Conservation (phyloP, 2,329 filamentous ascomycete genomes). For the Escovopsis weberi region DNA sequence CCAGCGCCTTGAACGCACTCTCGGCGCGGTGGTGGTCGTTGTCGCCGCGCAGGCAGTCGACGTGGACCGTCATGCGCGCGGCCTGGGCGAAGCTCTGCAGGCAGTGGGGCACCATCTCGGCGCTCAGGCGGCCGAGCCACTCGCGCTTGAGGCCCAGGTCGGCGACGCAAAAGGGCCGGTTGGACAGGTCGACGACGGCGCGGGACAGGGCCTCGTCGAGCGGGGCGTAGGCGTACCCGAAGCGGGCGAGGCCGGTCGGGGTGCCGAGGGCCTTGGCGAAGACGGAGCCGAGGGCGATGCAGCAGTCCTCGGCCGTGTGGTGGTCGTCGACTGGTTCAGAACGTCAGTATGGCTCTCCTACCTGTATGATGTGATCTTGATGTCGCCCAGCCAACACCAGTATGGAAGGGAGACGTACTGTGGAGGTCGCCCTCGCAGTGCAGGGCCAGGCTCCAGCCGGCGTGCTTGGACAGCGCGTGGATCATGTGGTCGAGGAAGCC, state of each 20-base stretch:
- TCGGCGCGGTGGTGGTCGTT: conserved; percentile 96
- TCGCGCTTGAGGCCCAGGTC: conserved; percentile 77
- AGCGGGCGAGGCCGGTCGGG: conserved; percentile 71
- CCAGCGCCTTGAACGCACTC: conserved; percentile 93
- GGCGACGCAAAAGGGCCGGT: conserved; percentile 73
- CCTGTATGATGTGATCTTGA: neutral
- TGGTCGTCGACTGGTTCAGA: conserved; percentile 72
- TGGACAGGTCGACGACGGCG: conserved; percentile 88
- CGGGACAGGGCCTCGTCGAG: conserved; percentile 91
- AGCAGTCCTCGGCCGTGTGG: conserved; percentile 93
- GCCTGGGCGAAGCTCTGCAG: conserved; percentile 87
- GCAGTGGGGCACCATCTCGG: conserved; percentile 96
- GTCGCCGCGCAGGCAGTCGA: conserved; percentile 76
- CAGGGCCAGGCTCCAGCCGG: conserved; percentile 80
- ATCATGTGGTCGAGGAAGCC: conserved; percentile 99
- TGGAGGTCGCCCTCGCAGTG: conserved; percentile 79
- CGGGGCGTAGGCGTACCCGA: conserved; percentile 82
- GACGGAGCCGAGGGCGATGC: conserved; percentile 74
- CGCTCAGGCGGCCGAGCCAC: conserved; percentile 84
- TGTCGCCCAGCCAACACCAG: no score
- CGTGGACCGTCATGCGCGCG: conserved; percentile 83
- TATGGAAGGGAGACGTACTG: conserved; percentile 36
- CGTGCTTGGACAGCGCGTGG: conserved; percentile 89
- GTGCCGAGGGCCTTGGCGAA: conserved; percentile 70
- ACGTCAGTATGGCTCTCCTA: neutral